Conservation (phyloP, 2,329 filamentous ascomycete species). For the Calonectria pseudoreteaudii region DNA sequence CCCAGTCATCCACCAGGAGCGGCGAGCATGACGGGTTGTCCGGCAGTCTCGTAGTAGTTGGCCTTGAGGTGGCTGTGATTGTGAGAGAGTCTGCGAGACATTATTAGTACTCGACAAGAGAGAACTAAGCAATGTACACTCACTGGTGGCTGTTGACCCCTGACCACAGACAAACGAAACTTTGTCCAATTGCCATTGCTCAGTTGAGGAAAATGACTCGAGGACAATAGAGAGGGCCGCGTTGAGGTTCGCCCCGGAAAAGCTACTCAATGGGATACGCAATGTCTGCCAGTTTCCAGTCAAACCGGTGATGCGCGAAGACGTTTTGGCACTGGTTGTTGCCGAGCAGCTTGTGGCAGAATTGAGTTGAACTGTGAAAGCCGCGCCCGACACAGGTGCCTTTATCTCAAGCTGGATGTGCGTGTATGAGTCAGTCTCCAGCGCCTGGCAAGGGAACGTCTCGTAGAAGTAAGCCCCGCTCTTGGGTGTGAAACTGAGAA, state of each 20-base stretch:
- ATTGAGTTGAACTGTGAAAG: conserved; percentile 53
- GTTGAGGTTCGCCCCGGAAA: conserved; percentile 61
- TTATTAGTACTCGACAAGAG: background rate
- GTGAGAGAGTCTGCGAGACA: background rate
- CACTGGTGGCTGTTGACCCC: conserved; percentile 15
- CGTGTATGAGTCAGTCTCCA: conserved; percentile 60
- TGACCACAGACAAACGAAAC: conserved; percentile 57
- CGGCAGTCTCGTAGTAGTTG: conserved; percentile 15
- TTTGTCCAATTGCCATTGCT: conserved; percentile 59
- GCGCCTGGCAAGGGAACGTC: conserved; percentile 60
- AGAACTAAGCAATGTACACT: background rate
- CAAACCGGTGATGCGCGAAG: conserved; percentile 56
- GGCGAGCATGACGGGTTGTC: conserved; percentile 49
- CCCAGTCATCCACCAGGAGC: conserved; percentile 69
- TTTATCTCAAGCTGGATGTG: conserved; percentile 49
- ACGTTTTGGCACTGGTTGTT: conserved; percentile 56
- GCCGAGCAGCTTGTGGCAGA: conserved; percentile 54
- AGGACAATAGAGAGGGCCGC: conserved; percentile 60
- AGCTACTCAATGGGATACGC: conserved; percentile 62
- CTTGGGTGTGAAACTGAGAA: conserved; percentile 63
- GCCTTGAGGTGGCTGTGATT: conserved; percentile 5
- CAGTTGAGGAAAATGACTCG: conserved; percentile 47
- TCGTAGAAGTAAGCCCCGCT: conserved; percentile 65
- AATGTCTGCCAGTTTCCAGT: conserved; percentile 63
- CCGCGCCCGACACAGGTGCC: conserved; percentile 35